These are phyloP conservation scores for Filobasidium uniguttulatum DNA, from an alignment of 1,284 basidiomycete genomes.

Conservation along the genomic window DNA sequence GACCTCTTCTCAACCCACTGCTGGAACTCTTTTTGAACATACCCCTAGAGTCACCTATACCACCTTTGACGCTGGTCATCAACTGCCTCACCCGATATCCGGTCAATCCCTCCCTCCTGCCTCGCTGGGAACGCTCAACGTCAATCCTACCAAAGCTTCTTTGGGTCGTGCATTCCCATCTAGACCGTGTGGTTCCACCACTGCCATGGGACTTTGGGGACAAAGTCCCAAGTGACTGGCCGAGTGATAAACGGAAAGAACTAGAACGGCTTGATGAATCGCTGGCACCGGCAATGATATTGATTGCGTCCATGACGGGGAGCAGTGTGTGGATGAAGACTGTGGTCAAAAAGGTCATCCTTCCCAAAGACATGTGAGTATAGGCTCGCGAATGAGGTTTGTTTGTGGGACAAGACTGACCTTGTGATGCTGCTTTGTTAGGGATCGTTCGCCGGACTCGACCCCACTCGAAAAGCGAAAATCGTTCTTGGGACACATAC, in stretches of 20 bases:
- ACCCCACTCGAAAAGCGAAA: constrained; percentile 54
- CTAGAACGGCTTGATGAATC: constrained; percentile 43
- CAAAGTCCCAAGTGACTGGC: not conserved
- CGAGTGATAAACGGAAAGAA: constrained; percentile 16
- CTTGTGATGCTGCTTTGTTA: too few species aligned
- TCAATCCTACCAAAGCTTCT: constrained; percentile 21
- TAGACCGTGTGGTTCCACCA: constrained; percentile 20
- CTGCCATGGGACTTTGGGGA: constrained; percentile 11
- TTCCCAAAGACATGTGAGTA: constrained; percentile 54
- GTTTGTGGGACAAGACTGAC: not conserved
- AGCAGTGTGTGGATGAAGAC: constrained; percentile 47
- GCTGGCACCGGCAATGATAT: constrained; percentile 56
- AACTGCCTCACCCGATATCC: constrained; percentile 29
- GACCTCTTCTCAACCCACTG: not conserved
- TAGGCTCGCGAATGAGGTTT: not conserved
- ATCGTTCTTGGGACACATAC: constrained; percentile 59
- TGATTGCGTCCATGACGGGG: constrained; percentile 54
- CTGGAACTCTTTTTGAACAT: constrained; percentile 22
- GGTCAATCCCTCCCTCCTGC: constrained; percentile 19
- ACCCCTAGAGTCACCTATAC: constrained; percentile 20
- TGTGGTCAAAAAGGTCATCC: constrained; percentile 49
- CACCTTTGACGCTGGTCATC: constrained; percentile 26
- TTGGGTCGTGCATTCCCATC: constrained; percentile 20
- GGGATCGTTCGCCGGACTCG: constrained; percentile 48
- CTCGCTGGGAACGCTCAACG: constrained; percentile 20